Conservation (phyloP, 768 basidiomycete species). For the Auricularia heimuer region DNA sequence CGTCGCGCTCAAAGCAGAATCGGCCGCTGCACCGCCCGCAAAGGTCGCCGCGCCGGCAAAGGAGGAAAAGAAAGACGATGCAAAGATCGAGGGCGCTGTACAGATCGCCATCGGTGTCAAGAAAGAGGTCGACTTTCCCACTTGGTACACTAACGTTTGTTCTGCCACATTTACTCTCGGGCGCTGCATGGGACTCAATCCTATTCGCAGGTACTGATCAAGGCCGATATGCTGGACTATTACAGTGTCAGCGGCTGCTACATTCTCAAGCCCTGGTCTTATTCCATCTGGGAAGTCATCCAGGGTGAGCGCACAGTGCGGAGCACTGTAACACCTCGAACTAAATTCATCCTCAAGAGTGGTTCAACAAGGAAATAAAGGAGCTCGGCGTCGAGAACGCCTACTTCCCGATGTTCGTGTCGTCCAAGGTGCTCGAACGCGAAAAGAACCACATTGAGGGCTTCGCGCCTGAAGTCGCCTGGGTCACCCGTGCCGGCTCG, state of each 20-base stretch:
- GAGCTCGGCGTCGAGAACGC: constrained; percentile 93
- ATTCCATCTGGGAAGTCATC: constrained; percentile 93
- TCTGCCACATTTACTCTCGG: constrained; percentile 14
- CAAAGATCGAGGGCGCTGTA: constrained; percentile 78
- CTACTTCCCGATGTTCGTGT: constrained; percentile 99
- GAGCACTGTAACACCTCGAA: neutral
- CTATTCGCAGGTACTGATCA: constrained; percentile 72
- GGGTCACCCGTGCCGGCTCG: constrained; percentile 92
- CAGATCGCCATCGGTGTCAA: constrained; percentile 91
- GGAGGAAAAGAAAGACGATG: constrained; percentile 54
- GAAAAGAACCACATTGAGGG: constrained; percentile 99
- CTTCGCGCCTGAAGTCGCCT: constrained; percentile 99
- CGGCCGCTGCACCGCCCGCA: constrained; percentile 19
- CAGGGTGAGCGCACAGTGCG: constrained; percentile 43
- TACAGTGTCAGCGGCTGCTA: constrained; percentile 99
- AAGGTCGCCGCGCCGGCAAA: constrained; percentile 22
- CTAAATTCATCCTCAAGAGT: constrained; percentile 38
- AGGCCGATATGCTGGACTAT: constrained; percentile 98
- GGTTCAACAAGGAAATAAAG: constrained; percentile 91
- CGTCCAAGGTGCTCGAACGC: constrained; percentile 80
- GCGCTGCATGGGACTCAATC: constrained; percentile 14
- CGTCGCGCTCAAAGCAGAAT: constrained; percentile 41
- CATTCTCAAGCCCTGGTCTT: constrained; percentile 96
- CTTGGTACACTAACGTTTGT: constrained; percentile 83
- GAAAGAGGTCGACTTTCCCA: constrained; percentile 90